Percentiles rank a stretch among this genome's conserved stretches.
Conservation (phyloP, 176 grass and related monocot genomes). For the Tuctoria greenei region DNA sequence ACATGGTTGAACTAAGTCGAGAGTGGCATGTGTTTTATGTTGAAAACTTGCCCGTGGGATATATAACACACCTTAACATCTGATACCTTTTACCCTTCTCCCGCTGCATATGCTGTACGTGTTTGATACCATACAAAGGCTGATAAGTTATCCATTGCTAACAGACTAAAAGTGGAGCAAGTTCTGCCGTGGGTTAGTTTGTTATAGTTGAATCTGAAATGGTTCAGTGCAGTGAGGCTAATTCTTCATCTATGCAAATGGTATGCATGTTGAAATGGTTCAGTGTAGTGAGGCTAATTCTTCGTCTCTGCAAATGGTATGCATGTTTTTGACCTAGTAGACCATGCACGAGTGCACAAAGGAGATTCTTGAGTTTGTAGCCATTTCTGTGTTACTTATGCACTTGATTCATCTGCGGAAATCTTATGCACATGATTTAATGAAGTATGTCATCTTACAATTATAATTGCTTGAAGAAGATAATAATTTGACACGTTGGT, state of each 20-base stretch:
- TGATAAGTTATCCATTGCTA: background rate
- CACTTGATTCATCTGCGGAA: background rate
- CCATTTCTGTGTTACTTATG: background rate
- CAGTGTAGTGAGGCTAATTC: no score
- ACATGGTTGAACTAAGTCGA: constrained; percentile 4
- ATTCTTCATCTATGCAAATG: background rate
- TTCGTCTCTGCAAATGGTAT: no score
- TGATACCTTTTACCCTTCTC: background rate
- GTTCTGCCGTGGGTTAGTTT: background rate
- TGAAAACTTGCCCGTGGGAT: background rate
- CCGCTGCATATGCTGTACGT: background rate
- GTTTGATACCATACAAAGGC: background rate
- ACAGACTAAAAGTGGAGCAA: background rate
- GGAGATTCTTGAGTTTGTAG: background rate
- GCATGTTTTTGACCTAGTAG: background rate
- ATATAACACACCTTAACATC: background rate
- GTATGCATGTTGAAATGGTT: background rate
- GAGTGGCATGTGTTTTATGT: background rate
- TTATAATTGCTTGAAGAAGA: background rate
- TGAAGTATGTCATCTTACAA: background rate
- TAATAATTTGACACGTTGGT: background rate
- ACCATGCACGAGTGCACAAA: background rate
- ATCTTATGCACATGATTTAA: constrained; percentile 3
- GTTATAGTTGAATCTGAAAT: background rate
- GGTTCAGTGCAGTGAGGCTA: background rate